phyloP scores from a whole-genome alignment of 179 eudicot genomes.

The Silene vulgaris region DNA sequence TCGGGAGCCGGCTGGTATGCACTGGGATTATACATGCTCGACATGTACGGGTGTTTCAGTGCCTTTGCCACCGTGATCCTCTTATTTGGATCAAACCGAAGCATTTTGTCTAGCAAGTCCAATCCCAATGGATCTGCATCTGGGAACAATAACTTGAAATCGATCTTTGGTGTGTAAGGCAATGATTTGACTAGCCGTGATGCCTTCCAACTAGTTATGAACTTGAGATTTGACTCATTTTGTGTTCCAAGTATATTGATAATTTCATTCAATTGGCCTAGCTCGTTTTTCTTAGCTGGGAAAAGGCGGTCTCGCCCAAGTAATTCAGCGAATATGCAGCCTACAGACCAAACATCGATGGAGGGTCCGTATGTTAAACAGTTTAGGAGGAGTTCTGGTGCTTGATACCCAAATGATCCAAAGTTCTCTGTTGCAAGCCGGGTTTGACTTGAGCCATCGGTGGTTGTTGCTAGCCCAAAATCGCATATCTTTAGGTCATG shows the following conservation, averaged over 20 bases:
- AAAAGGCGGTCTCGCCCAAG: constrained; percentile 27
- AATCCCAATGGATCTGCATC: constrained; percentile 16
- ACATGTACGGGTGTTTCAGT: constrained; percentile 21
- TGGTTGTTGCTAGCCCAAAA: constrained; percentile 30
- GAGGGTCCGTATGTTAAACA: constrained; percentile 24
- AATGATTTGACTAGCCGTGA: neutral
- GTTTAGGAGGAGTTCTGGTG: constrained; percentile 30
- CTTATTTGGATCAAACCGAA: constrained; percentile 16
- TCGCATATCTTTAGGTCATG: constrained; percentile 31
- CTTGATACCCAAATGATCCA: constrained; percentile 27
- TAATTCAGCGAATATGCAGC: constrained; percentile 32
- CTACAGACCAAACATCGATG: constrained; percentile 30
- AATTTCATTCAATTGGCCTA: constrained; percentile 10
- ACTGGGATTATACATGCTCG: neutral
- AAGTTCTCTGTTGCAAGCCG: constrained; percentile 26
- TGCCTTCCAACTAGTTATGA: neutral
- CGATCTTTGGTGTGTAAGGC: neutral
- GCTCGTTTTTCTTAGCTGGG: constrained; percentile 2
- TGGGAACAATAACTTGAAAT: neutral
- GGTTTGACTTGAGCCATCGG: constrained; percentile 3
- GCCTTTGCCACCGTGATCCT: constrained; percentile 24
- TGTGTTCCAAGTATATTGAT: neutral
- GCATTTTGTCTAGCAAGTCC: constrained; percentile 19
- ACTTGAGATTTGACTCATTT: neutral
- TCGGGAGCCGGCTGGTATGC: neutral